phyloP scores from a whole-genome alignment of 2,329 filamentous ascomycete species.

The Periconia macrospinosa region DNA sequence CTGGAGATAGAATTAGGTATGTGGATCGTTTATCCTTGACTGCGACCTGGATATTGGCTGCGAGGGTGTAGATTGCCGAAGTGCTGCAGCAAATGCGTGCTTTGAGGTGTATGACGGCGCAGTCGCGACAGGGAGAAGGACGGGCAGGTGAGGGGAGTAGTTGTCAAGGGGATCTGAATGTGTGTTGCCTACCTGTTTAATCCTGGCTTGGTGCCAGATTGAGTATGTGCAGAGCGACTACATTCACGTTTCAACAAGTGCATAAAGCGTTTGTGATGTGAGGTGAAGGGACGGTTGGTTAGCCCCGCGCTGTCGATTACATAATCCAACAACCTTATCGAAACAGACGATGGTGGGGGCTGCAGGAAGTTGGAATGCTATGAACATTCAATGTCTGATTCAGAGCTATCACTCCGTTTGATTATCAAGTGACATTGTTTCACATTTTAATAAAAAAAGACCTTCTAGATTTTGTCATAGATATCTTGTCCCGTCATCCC shows the following conservation, averaged over 20 bases:
- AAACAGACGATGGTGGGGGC: too few relatives aligned
- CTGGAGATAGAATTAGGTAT: background rate
- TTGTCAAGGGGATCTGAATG: background rate
- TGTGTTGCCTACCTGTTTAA: background rate
- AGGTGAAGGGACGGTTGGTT: slow-evolving; percentile 4
- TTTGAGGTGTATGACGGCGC: background rate
- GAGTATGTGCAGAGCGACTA: slow-evolving; percentile 1
- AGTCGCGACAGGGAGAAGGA: background rate
- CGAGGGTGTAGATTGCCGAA: slow-evolving; percentile 5
- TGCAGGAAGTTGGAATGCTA: too few relatives aligned
- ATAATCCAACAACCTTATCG: background rate
- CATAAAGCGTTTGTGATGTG: slow-evolving; percentile 7
- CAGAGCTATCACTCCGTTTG: too few relatives aligned
- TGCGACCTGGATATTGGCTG: background rate
- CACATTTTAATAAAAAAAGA: too few relatives aligned
- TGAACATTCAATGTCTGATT: too few relatives aligned
- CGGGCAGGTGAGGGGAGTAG: background rate
- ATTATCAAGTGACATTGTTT: too few relatives aligned
- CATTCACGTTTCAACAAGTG: slow-evolving; percentile 13
- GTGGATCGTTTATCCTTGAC: slow-evolving; percentile 10
- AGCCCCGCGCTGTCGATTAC: slow-evolving; percentile 1
- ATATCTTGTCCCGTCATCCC: too few relatives aligned
- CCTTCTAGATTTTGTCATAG: too few relatives aligned
- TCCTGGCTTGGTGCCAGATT: background rate
- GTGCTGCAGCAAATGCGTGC: background rate